Evolutionary conservation across 306 rosid genomes (phyloP).

Genomic region (Inga leiocalycina): DNA sequence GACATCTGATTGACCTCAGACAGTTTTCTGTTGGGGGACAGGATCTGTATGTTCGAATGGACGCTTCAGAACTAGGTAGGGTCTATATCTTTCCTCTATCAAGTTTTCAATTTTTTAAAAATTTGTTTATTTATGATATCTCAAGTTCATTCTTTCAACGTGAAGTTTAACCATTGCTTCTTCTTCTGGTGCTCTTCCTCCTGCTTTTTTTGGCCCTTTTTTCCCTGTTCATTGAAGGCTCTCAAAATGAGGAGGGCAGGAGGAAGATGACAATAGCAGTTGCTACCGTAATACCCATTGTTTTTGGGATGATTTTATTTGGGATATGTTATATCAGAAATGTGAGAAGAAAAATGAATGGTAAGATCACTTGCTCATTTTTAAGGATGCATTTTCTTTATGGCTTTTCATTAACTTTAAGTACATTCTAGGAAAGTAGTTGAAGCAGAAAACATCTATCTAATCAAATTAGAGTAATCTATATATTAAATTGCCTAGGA

Average conservation of each 20-base stretch:
- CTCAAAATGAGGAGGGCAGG: not conserved
- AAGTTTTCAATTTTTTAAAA: no score
- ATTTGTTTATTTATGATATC: not conserved
- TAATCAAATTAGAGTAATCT: not conserved
- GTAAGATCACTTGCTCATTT: not conserved
- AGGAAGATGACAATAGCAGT: not conserved
- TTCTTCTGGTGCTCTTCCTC: not conserved
- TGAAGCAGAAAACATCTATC: not conserved
- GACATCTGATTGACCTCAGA: slow-evolving; percentile 55
- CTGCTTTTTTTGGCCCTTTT: not conserved
- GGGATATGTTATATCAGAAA: not conserved
- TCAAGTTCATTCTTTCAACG: not conserved
- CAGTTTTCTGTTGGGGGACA: slow-evolving; percentile 49
- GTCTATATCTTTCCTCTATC: not conserved
- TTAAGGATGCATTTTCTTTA: not conserved
- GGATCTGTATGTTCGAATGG: slow-evolving; percentile 37
- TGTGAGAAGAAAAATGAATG: not conserved
- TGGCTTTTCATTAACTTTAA: not conserved
- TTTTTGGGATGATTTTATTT: slow-evolving; percentile 4
- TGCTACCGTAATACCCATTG: not conserved
- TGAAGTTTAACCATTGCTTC: not conserved
- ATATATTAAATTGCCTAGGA: not conserved
- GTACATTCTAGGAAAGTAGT: not conserved
- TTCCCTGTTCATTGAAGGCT: not conserved
- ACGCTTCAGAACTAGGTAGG: slow-evolving; percentile 53